Percentiles rank a stretch among this genome's conserved stretches.
These are phyloP conservation scores for Exophiala xenobiotica DNA, from an alignment of 2,329 filamentous ascomycete species.

Conservation along the genomic window DNA sequence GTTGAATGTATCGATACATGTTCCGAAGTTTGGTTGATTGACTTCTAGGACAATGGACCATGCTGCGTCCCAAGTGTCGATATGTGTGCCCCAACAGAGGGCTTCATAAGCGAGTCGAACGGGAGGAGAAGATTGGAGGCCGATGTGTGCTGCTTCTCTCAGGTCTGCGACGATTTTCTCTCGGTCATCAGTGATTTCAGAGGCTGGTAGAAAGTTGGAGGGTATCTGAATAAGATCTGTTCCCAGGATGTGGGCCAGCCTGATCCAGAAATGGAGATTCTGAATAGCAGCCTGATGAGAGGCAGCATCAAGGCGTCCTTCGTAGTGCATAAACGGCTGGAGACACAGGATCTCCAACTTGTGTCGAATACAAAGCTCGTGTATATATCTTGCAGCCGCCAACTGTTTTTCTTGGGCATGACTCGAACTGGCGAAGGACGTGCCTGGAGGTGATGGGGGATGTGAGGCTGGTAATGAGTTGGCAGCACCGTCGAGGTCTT, in stretches of 20 bases:
- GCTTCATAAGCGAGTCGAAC: conserved; percentile 73
- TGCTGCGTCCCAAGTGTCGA: conserved; percentile 69
- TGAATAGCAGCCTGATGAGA: conserved; percentile 59
- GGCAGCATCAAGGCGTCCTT: conserved; percentile 65
- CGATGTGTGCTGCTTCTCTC: conserved; percentile 56
- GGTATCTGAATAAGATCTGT: conserved; percentile 76
- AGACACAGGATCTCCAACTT: conserved; percentile 27
- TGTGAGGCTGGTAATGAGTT: conserved; percentile 13
- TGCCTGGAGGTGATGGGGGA: conserved; percentile 6
- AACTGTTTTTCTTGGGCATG: conserved; percentile 21
- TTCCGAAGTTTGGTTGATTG: conserved; percentile 68
- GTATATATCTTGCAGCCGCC: conserved; percentile 24
- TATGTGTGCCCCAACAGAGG: conserved; percentile 68
- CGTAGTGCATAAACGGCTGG: conserved; percentile 71
- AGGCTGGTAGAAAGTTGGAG: conserved; percentile 62
- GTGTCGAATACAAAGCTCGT: conserved; percentile 17
- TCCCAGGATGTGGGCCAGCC: conserved; percentile 60
- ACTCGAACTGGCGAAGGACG: conserved; percentile 17
- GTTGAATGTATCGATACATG: conserved; percentile 78
- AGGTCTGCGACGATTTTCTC: conserved; percentile 39
- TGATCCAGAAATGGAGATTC: conserved; percentile 69
- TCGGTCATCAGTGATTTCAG: conserved; percentile 49
- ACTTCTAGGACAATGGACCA: conserved; percentile 68
- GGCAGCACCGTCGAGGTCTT: conserved; percentile 68
- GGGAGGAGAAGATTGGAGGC: conserved; percentile 50